Evolutionary conservation across 192 early-diverging fungal genomes (phyloP), one percentile per base, ranked within the genome.

Genomic region (Dissophora globulifera): DNA sequence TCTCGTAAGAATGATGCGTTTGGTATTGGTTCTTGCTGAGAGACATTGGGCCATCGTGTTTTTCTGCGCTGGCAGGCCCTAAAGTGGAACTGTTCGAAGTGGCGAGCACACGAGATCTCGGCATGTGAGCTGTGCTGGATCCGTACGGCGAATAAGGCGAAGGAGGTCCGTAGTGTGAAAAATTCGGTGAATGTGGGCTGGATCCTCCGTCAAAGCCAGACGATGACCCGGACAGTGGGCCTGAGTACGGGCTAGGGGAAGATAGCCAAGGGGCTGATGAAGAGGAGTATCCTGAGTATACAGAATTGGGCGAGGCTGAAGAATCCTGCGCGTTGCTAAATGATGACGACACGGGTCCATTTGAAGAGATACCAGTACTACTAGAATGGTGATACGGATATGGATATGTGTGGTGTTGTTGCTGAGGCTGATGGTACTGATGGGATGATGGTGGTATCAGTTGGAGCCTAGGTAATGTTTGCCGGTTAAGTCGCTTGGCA

Each of bases 271-370:
- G 60, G 32, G 57, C 69, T 23, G 69, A 62, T 0, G 58, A n/a
- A 1, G 68, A 70, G 0, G 69, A 71, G 29, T 62, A 57, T 7
- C 55, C 66, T 15, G 75, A 67, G 23, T 62, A 47, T 7, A 54
- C 33, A 10, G 59, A 69, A 0, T 27, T 76, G 72, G 45, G 85
- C 74, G 30, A 90, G 78, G 50, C 85, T 67, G 51, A 87, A 83
- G 17, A 86, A 83, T 61, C 89, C 88, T 76, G 84, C 74, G 64
- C 86, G 65, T 59, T 85, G 85, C 45, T 76, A 30, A 59, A 88
- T 80, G 49, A 69, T 63, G 26, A 64, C 32, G 23, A 40, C 35
- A 38, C 6, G 35, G 35, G 35, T 38, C 58, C 30, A 26, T 22
- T 47, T n/a, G n/a, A n/a, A n/a, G n/a, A n/a, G n/a, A n/a, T n/a